Conservation (phyloP, 2,329 filamentous ascomycete genomes). For the Podosphaera xanthii region DNA sequence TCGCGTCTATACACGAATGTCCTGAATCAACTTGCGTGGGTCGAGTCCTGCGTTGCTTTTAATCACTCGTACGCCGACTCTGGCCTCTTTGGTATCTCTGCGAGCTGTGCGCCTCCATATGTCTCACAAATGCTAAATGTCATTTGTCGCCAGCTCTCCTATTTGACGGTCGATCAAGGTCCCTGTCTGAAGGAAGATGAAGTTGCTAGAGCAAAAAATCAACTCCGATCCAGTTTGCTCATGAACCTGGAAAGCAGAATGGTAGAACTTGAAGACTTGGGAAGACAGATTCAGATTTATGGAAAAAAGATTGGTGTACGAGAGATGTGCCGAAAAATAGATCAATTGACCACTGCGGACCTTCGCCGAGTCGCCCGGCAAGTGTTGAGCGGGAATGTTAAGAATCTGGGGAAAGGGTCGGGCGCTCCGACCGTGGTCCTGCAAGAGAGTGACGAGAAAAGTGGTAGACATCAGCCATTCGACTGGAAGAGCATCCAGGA, state of each 20-base stretch:
- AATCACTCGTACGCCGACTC: conserved; percentile 96
- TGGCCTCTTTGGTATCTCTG: conserved; percentile 82
- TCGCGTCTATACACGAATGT: conserved; percentile 93
- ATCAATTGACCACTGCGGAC: conserved; percentile 57
- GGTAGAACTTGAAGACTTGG: conserved; percentile 92
- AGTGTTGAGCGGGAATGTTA: conserved; percentile 55
- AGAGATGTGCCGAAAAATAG: conserved; percentile 82
- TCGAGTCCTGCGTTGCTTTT: conserved; percentile 86
- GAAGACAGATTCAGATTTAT: conserved; percentile 89
- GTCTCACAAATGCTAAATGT: conserved; percentile 76
- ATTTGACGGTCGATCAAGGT: conserved; percentile 53
- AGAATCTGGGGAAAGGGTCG: conserved; percentile 54
- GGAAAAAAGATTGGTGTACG: conserved; percentile 74
- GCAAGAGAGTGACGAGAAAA: conserved; percentile 60
- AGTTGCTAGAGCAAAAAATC: conserved; percentile 88
- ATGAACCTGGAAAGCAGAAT: conserved; percentile 97
- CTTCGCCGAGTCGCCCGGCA: conserved; percentile 57
- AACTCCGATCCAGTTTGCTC: conserved; percentile 66
- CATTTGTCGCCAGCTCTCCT: conserved; percentile 74
- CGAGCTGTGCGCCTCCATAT: conserved; percentile 58
- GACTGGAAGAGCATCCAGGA: conserved; percentile 81
- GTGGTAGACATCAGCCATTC: conserved; percentile 42
- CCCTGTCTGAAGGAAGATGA: conserved; percentile 49
- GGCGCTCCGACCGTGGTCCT: conserved; percentile 85
- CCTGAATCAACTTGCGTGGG: conserved; percentile 91